Evolutionary conservation across 192 early-diverging fungal genomes (phyloP), one percentile per base, ranked within the genome.

Genomic region (Mortierella hygrophila): DNA sequence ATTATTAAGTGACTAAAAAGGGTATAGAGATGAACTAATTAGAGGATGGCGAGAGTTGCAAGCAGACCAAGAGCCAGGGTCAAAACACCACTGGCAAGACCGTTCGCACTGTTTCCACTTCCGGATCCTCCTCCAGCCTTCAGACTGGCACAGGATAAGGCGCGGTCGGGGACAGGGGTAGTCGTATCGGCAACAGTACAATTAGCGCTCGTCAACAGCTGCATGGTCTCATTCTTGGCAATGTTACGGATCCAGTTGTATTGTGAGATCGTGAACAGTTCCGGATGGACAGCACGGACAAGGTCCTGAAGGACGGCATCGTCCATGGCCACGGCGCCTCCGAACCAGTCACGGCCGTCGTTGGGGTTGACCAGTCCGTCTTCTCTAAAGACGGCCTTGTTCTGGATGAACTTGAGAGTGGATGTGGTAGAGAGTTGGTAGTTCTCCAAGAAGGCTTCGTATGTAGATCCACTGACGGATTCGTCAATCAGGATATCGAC

Each of bases 401-500:
- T 91, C 47, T 91, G 87, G 68, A 93, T 75, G 87, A 94, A 96
- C 85, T 94, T 93, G 83, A 91, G 94, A 26, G 82, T 77, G 44
- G 78, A 74, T 13, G 85, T 87, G 11, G 92, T 91, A 73, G 94
- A 74, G 15, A 73, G 42, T 6, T 40, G 42, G 47, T 80, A 80
- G 72, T 95, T 94, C 74, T 94, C 91, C 81, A 94, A 88, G 89
- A 86, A 95, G 57, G 94, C 88, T 20, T 87, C 90, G 52, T 87
- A 83, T 73, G 92, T 91, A 72, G 79, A 82, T 29, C 75, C 89
- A n/a, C 88, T 80, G 49, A 89, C 91, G 54, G 93, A 93, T 88
- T 95, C 94, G 88, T 95, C 94, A 72, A 96, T 93, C 18, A 94
- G 63, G 44, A 94, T 89, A 57, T 95, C 94, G 38, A 91, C 95